Evolutionary conservation across 345 rosid genomes (phyloP).

Genomic region (Mercurialis annua): DNA sequence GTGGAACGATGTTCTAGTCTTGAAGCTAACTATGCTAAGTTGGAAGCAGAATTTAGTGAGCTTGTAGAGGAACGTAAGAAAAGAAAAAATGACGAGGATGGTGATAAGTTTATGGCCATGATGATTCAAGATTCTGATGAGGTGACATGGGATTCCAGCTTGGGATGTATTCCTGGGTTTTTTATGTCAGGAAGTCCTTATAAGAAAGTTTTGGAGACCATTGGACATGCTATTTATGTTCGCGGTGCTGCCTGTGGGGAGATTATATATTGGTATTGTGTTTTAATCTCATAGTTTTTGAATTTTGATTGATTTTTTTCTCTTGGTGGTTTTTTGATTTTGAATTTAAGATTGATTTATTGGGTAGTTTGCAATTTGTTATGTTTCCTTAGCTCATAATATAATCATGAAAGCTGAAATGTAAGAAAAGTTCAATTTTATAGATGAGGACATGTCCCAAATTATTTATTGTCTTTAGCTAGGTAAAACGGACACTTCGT

Average conservation of each 20-base stretch:
- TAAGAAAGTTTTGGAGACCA: constrained; percentile 60
- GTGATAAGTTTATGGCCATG: background rate
- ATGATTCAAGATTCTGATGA: constrained; percentile 9
- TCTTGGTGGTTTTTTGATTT: background rate
- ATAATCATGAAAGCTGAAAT: background rate
- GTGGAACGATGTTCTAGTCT: constrained; percentile 61
- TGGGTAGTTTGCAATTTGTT: background rate
- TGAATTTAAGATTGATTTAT: background rate
- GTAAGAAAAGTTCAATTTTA: background rate
- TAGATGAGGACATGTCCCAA: no score
- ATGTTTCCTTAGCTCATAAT: background rate
- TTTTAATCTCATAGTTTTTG: no score
- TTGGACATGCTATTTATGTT: constrained; percentile 76
- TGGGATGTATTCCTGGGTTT: constrained; percentile 39
- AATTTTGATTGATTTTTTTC: background rate
- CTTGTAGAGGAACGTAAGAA: constrained; percentile 29
- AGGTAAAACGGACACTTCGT: no score
- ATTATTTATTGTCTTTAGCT: no score
- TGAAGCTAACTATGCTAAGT: constrained; percentile 54
- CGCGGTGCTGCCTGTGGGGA: constrained; percentile 49
- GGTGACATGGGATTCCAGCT: constrained; percentile 27
- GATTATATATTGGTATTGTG: constrained; percentile 57
- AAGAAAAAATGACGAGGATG: constrained; percentile 14
- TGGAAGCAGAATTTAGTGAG: constrained; percentile 48
- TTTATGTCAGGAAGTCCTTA: constrained; percentile 48